Conservation (phyloP, 2,329 filamentous ascomycete species). For the Emericellopsis cladophorae region DNA sequence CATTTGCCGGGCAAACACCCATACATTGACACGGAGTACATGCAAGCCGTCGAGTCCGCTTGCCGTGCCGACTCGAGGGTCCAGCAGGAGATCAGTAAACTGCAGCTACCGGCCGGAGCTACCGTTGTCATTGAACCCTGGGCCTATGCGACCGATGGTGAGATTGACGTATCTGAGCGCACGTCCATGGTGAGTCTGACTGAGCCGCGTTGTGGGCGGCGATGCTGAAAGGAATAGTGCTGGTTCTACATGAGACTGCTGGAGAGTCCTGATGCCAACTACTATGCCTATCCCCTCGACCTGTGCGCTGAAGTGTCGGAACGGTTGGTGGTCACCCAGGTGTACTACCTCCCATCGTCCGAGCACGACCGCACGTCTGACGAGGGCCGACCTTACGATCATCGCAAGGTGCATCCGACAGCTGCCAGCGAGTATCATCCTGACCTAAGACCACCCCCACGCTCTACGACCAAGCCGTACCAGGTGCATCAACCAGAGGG, state of each 20-base stretch:
- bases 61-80: constrained; percentile 29
- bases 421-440: constrained; percentile 28
- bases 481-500: constrained; percentile 16
- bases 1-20: constrained; percentile 27
- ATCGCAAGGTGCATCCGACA: constrained; percentile 20
- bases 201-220: neutral
- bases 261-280: constrained; percentile 33
- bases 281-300: constrained; percentile 41
- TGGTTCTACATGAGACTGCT: constrained; percentile 15
- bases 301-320: constrained; percentile 36
- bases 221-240: constrained; percentile 5
- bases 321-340: constrained; percentile 27
- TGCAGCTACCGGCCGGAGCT: constrained; percentile 29
- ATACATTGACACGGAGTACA: constrained; percentile 32
- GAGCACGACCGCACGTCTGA: constrained; percentile 14
- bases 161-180: constrained; percentile 33
- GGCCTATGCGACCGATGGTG: constrained; percentile 41
- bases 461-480: constrained; percentile 15
- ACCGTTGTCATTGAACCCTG: constrained; percentile 38
- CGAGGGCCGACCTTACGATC: constrained; percentile 21
- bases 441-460: constrained; percentile 8
- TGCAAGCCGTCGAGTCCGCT: constrained; percentile 31
- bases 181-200: constrained; percentile 30
- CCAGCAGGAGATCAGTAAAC: constrained; percentile 24
- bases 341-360: constrained; percentile 28